Percentiles rank a stretch among this genome's conserved stretches.
Conservation (phyloP, 208 protist species). For the Herpetomonas samuelpessoai region DNA sequence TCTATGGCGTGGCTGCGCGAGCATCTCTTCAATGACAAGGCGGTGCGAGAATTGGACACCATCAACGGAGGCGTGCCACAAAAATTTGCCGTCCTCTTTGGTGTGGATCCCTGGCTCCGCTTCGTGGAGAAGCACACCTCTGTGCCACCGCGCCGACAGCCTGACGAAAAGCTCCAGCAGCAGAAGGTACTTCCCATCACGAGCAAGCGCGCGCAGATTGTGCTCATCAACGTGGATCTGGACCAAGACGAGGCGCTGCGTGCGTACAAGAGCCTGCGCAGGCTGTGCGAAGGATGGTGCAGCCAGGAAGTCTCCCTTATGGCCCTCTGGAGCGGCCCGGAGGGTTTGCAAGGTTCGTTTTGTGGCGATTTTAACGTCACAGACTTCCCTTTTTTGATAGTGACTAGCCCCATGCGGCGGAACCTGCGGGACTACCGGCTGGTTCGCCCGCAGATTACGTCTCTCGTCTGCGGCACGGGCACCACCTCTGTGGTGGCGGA, state of each 20-base stretch:
- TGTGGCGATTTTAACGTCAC: conserved; percentile 45
- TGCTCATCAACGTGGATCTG: conserved; percentile 80
- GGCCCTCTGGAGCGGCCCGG: conserved; percentile 67
- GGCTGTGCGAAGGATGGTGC: conserved; percentile 32
- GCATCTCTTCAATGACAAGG: conserved; percentile 54
- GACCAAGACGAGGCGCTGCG: conserved; percentile 32
- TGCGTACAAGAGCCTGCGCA: conserved; percentile 31
- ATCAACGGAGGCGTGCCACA: conserved; percentile 20
- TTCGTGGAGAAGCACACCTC: conserved; percentile 46
- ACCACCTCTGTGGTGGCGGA: too few relatives aligned
- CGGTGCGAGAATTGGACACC: conserved; percentile 20
- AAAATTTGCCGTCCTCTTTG: conserved; percentile 22
- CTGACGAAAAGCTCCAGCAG: conserved; percentile 12
- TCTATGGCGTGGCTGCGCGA: conserved; percentile 62
- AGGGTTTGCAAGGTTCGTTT: conserved; percentile 71
- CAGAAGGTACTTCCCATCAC: conserved; percentile 25
- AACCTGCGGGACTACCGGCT: neutral
- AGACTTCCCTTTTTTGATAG: conserved; percentile 69
- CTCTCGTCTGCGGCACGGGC: too few relatives aligned
- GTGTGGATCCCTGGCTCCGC: conserved; percentile 67
- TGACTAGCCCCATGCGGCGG: conserved; percentile 22
- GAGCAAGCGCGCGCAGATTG: conserved; percentile 73
- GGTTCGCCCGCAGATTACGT: too few relatives aligned
- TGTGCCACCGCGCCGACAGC: conserved; percentile 18
- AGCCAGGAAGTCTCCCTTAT: conserved; percentile 71